Percentiles rank a stretch among this genome's conserved stretches.
These are phyloP conservation scores for Arthrobotrys conoides DNA, from an alignment of 2,329 filamentous ascomycete species.

Conservation along the genomic window DNA sequence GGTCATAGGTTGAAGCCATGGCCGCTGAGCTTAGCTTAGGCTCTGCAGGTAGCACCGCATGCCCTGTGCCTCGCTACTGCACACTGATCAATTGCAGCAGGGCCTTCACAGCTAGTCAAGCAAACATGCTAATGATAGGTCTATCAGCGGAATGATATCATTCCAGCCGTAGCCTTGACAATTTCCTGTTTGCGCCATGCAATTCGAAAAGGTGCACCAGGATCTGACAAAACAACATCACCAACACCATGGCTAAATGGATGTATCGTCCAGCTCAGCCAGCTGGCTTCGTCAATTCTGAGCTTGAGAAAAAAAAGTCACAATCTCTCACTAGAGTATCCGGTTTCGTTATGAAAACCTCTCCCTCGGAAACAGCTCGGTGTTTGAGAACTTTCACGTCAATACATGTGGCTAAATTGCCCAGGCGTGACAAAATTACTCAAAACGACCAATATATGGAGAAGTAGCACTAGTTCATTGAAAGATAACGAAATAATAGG, in stretches of 20 bases:
- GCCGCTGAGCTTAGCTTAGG: constrained; percentile 13
- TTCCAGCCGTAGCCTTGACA: not conserved
- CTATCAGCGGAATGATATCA: constrained; percentile 11
- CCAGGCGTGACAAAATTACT: constrained; percentile 23
- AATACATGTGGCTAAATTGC: constrained; percentile 26
- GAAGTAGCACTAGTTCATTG: constrained; percentile 6
- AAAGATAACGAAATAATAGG: not conserved
- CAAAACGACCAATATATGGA: constrained; percentile 51
- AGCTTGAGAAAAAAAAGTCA: not conserved
- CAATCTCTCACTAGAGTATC: constrained; percentile 1
- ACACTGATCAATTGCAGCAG: not conserved
- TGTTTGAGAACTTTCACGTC: not conserved
- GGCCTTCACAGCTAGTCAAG: not conserved
- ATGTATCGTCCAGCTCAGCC: not conserved
- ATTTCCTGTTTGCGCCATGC: not conserved
- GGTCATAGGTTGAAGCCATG: constrained; percentile 19
- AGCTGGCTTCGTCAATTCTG: not conserved
- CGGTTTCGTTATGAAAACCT: constrained; percentile 2
- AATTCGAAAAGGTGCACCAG: not conserved
- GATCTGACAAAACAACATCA: not conserved
- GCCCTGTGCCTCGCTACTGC: constrained; percentile 10
- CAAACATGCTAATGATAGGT: not conserved
- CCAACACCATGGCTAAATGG: not conserved
- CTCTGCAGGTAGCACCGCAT: constrained; percentile 6
- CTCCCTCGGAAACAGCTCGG: not conserved